A percentile compares a stretch with the other conserved stretches of the same genome.
These are phyloP conservation scores for Solanum pennellii DNA, from an alignment of 257 asterid genomes.

Conservation along the genomic window DNA sequence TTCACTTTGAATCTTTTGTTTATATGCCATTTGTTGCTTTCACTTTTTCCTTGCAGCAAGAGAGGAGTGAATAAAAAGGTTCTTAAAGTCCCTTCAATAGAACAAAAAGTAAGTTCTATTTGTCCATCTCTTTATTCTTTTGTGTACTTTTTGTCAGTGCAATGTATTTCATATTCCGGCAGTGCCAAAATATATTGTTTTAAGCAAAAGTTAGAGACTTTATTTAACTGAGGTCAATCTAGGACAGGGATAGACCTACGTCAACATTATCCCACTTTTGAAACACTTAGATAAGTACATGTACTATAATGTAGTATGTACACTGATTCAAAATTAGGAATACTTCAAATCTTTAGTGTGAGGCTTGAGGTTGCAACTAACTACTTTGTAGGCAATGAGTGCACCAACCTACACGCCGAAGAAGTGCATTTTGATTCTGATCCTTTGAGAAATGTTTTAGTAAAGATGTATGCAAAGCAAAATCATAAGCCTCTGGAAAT, in stretches of 20 bases:
- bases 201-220: not conserved
- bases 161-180: not conserved
- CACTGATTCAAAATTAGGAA: not conserved
- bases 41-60: slow-evolving; percentile 49
- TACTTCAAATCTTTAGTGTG: not conserved
- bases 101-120: slow-evolving; percentile 47
- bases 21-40: slow-evolving; percentile 1
- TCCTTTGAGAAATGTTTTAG: not conserved
- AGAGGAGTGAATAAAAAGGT: slow-evolving; percentile 86
- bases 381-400: not conserved
- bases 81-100: slow-evolving; percentile 77
- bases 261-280: not conserved
- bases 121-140: not conserved
- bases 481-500: not conserved
- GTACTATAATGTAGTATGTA: not conserved
- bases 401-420: not conserved
- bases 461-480: not conserved
- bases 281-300: not conserved
- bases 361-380: not conserved
- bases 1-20: not conserved
- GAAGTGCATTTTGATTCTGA: not conserved
- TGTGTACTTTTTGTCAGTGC: not conserved
- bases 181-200: not conserved
- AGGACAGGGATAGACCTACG: not conserved
- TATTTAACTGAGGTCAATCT: not conserved